Evolutionary conservation across 164 flowering plant species (phyloP).

Genomic region (Akebia trifoliata): DNA sequence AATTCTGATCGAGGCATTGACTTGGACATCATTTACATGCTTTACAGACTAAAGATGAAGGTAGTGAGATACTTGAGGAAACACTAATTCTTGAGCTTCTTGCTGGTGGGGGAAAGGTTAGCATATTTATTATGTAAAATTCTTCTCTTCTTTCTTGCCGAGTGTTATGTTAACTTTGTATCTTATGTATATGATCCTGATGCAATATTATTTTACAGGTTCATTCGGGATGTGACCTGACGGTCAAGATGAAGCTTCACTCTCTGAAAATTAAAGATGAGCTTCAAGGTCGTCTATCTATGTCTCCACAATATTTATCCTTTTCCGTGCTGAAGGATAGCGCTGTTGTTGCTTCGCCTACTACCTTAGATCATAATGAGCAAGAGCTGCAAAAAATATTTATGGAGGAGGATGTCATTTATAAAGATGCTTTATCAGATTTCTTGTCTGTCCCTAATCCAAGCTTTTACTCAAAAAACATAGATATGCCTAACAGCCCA

Average conservation of each 20-base stretch:
- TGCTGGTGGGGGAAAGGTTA: constrained; percentile 92
- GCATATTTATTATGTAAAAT: constrained; percentile 13
- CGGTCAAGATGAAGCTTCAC: constrained; percentile 71
- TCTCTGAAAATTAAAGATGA: constrained; percentile 86
- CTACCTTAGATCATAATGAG: constrained; percentile 24
- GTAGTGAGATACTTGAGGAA: constrained; percentile 43
- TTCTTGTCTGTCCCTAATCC: constrained; percentile 48
- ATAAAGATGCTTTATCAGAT: constrained; percentile 84
- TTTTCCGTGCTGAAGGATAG: constrained; percentile 58
- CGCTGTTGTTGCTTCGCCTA: constrained; percentile 16
- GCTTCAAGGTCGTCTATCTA: constrained; percentile 55
- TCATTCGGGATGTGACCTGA: constrained; percentile 49
- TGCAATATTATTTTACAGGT: constrained; percentile 39
- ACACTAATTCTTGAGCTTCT: constrained; percentile 65
- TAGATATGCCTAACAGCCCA: constrained; percentile 18
- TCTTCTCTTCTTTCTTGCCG: background rate
- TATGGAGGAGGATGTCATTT: constrained; percentile 72
- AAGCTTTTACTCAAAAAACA: constrained; percentile 19
- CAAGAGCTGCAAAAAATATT: constrained; percentile 22
- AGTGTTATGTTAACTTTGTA: background rate
- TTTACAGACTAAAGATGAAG: constrained; percentile 42
- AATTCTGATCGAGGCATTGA: background rate
- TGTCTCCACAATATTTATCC: constrained; percentile 57
- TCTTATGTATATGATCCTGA: background rate
- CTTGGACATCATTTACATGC: background rate